Conservation (phyloP, 441 rosid species). For the Gossypium gossypioides region DNA sequence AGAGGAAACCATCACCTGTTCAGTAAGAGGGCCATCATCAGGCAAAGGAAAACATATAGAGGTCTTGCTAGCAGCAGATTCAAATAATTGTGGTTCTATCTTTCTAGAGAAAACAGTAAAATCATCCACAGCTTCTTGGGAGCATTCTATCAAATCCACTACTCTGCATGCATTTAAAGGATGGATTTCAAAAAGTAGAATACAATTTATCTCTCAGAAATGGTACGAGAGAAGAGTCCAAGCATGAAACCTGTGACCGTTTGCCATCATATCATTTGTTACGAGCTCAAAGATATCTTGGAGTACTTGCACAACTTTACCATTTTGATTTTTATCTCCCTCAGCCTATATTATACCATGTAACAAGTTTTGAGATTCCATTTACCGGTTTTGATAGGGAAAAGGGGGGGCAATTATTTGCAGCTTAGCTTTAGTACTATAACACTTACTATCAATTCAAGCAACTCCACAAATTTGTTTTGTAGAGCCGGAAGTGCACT, state of each 20-base stretch:
- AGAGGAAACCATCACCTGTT: slow-evolving; percentile 35
- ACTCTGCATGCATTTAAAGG: slow-evolving; percentile 36
- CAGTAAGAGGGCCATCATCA: slow-evolving; percentile 45
- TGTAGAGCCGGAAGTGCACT: slow-evolving; percentile 62
- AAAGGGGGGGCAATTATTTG: neutral
- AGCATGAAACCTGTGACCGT: slow-evolving; percentile 54
- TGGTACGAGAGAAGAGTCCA: slow-evolving; percentile 10
- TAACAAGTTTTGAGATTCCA: slow-evolving; percentile 2
- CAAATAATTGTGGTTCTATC: slow-evolving; percentile 70
- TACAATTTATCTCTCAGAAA: slow-evolving; percentile 7
- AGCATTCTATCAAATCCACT: slow-evolving; percentile 34
- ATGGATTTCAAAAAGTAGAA: slow-evolving; percentile 12
- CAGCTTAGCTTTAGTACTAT: slow-evolving; percentile 10
- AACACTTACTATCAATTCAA: slow-evolving; percentile 75
- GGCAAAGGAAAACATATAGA: slow-evolving; percentile 83
- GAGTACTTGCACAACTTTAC: slow-evolving; percentile 66
- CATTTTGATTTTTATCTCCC: slow-evolving; percentile 47
- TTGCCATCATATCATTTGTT: slow-evolving; percentile 75
- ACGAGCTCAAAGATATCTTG: slow-evolving; percentile 93
- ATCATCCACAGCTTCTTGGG: slow-evolving; percentile 30
- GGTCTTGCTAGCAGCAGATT: slow-evolving; percentile 34
- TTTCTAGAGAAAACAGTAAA: slow-evolving; percentile 34
- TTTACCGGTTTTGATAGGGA: neutral
- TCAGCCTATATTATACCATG: slow-evolving; percentile 34
- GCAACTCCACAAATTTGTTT: slow-evolving; percentile 53